Evolutionary conservation across 257 asterid genomes (phyloP), one percentile per base, ranked within the genome.

Genomic region (Striga asiatica): DNA sequence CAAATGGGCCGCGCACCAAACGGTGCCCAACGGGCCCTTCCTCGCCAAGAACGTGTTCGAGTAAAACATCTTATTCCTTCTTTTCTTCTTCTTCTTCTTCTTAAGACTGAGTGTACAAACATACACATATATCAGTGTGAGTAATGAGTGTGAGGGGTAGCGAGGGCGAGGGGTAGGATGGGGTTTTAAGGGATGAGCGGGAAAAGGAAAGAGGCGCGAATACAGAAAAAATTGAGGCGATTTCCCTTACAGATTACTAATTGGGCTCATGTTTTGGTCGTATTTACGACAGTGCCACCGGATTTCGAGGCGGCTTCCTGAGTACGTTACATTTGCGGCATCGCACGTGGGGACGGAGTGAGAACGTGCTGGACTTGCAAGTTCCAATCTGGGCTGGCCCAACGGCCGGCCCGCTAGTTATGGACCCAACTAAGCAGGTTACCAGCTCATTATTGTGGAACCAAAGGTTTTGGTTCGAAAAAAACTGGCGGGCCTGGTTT

Each of bases 1-100:
- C 54, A 89, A 58, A 63, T 89, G 97, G 20, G 97, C 97, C 3
- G 97, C 97, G 55, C 89, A 83, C 95, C 97, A 89, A 60, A 83
- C 97, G 6, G 93, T 89, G 29, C 94, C 97, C 55, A 89, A 59
- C 22, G 95, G 94, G 35, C 91, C 88, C 49, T 85, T 89, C 58
- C 88, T 78, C 0, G 88, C 94, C 81, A 85, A 71, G 61, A 81
- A 67, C 19, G 89, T 75, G 1, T 84, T 95, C 43, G 97, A 85
- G 74, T 84, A 88, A 68, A 88, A 88, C 97, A 88, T 88, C 58
- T 47, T 50, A n/a, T 35, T 56, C n/a, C 57, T 50, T 28, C 66
- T 61, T 6, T 75, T 8, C 58, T 51, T 27, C 69, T 65, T 10
- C 77, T 11, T 21, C 38, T 9, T n/a, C n/a, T n/a, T n/a, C n/a